Conservation (phyloP, 805 yeast genomes). For the Kluyveromyces nonfermentans region DNA sequence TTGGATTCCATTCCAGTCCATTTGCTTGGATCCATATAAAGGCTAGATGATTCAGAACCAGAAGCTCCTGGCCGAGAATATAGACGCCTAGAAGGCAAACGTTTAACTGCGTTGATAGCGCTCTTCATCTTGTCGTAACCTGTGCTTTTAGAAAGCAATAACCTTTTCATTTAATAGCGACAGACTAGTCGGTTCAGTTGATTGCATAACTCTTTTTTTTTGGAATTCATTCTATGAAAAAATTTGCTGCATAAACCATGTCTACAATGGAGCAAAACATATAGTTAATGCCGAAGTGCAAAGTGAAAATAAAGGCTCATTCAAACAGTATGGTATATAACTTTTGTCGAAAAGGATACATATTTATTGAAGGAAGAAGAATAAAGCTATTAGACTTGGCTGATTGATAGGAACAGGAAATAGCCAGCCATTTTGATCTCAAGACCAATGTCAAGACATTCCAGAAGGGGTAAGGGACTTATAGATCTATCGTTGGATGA, state of each 20-base stretch:
- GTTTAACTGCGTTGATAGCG: background rate
- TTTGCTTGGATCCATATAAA: constrained; percentile 52
- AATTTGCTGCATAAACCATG: background rate
- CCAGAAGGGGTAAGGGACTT: constrained; percentile 23
- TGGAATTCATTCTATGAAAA: background rate
- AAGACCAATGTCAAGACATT: constrained; percentile 14
- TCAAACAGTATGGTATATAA: too few relatives aligned
- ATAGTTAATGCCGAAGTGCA: background rate
- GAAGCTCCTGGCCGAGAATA: background rate
- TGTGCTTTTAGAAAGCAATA: background rate
- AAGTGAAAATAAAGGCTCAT: background rate
- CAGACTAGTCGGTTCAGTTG: too few relatives aligned
- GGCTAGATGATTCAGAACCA: constrained; percentile 15
- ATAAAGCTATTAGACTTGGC: too few relatives aligned
- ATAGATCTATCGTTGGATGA: constrained; percentile 22
- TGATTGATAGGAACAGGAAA: background rate
- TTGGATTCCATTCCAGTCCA: constrained; percentile 66
- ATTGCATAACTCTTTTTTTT: background rate
- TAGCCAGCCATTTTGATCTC: background rate
- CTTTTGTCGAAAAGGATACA: too few relatives aligned
- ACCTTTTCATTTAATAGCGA: too few relatives aligned
- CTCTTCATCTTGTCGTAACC: background rate
- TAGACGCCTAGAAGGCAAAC: constrained; percentile 4
- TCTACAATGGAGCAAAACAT: background rate
- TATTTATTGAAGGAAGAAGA: too few relatives aligned